phyloP scores from a whole-genome alignment of 495 filamentous ascomycete genomes.

The Corynascus novoguineensis region DNA sequence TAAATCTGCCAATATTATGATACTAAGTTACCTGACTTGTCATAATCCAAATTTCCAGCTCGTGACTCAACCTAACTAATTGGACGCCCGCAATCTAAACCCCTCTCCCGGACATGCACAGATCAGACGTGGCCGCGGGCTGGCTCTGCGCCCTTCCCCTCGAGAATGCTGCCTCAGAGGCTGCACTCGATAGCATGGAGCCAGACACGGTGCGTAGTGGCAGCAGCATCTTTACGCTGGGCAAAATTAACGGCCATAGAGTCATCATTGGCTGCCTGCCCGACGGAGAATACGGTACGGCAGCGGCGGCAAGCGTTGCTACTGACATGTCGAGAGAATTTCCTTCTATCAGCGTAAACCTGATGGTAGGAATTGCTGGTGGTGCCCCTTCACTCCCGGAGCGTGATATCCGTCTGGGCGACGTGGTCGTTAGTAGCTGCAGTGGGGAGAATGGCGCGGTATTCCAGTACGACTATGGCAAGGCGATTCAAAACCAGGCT shows the following conservation, averaged over 20 bases:
- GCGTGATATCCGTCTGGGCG: constrained; percentile 30
- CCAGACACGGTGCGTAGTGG: too few species aligned
- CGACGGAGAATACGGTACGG: constrained; percentile 35
- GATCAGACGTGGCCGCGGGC: too few species aligned
- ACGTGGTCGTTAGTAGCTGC: constrained; percentile 24
- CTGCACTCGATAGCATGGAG: too few species aligned
- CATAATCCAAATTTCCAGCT: too few species aligned
- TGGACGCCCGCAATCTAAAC: too few species aligned
- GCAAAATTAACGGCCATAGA: constrained; percentile 40
- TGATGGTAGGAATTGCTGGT: constrained; percentile 48
- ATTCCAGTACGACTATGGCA: constrained; percentile 32
- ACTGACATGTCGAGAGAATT: constrained; percentile 36
- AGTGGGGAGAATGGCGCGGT: constrained; percentile 20
- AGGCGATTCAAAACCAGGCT: constrained; percentile 23
- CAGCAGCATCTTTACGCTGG: constrained; percentile 38
- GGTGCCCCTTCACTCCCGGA: constrained; percentile 30
- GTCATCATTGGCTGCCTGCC: constrained; percentile 41
- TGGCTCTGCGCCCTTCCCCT: too few species aligned
- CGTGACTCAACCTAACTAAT: too few species aligned
- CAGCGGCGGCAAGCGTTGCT: constrained; percentile 28
- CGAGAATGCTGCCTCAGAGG: too few species aligned
- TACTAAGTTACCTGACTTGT: too few species aligned
- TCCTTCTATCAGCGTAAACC: constrained; percentile 33
- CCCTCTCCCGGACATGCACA: too few species aligned
- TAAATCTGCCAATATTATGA: too few species aligned